phyloP scores from a whole-genome alignment of 2,329 filamentous ascomycete genomes.

The Sporothrix pallida region DNA sequence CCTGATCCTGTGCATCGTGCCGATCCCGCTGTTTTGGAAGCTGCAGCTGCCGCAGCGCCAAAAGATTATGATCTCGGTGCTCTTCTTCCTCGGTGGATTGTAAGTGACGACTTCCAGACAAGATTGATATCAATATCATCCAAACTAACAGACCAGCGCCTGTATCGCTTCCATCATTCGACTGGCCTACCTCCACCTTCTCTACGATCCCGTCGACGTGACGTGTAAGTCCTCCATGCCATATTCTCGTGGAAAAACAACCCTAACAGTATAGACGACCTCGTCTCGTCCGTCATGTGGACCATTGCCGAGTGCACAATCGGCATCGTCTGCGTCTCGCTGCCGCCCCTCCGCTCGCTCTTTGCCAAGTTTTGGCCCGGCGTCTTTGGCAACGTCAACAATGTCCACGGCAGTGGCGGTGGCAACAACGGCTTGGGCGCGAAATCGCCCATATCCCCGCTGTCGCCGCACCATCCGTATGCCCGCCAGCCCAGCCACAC shows the following conservation, averaged over 20 bases:
- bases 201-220: slow-evolving; percentile 40
- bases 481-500: slow-evolving; percentile 4
- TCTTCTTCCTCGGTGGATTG: slow-evolving; percentile 45
- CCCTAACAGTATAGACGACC: slow-evolving; percentile 39
- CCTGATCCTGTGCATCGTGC: slow-evolving; percentile 42
- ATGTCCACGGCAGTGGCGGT: background rate
- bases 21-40: slow-evolving; percentile 43
- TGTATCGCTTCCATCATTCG: slow-evolving; percentile 41
- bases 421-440: background rate
- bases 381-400: slow-evolving; percentile 24
- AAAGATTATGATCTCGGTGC: slow-evolving; percentile 41
- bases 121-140: background rate
- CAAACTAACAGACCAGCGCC: slow-evolving; percentile 38
- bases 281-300: slow-evolving; percentile 44
- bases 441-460: background rate
- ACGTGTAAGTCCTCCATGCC: too few species aligned
- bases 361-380: slow-evolving; percentile 34
- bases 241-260: too few species aligned
- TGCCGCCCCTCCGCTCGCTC: slow-evolving; percentile 43
- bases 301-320: slow-evolving; percentile 45
- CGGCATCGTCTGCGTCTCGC: slow-evolving; percentile 46
- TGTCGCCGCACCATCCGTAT: slow-evolving; percentile 15
- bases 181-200: slow-evolving; percentile 40
- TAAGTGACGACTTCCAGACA: slow-evolving; percentile 34
- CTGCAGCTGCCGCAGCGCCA: slow-evolving; percentile 41